These are phyloP conservation scores for Tuber indicum DNA, from an alignment of 495 filamentous ascomycete genomes.

Conservation along the genomic window DNA sequence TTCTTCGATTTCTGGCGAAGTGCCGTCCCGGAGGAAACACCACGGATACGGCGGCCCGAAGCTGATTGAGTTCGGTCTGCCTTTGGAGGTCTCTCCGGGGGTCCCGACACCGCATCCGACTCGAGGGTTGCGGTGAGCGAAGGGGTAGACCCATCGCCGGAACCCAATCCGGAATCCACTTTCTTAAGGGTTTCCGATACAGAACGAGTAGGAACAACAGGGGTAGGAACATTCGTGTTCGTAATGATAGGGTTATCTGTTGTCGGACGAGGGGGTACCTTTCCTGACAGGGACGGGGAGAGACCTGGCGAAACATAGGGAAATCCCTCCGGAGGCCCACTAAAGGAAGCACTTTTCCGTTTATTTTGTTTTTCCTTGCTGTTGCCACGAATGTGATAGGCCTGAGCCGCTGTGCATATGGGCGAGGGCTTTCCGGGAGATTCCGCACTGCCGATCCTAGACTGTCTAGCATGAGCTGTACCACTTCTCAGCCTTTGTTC, in stretches of 20 bases:
- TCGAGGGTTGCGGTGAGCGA: constrained; percentile 32
- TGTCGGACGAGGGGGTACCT: constrained; percentile 6
- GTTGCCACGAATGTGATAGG: constrained; percentile 35
- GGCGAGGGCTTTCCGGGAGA: constrained; percentile 28
- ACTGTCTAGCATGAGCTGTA: constrained; percentile 61
- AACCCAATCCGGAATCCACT: constrained; percentile 23
- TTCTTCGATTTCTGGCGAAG: constrained; percentile 74
- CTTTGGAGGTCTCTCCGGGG: constrained; percentile 44
- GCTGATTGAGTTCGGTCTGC: constrained; percentile 39
- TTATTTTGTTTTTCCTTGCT: constrained; percentile 38
- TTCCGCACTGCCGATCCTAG: constrained; percentile 64
- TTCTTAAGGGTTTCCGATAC: constrained; percentile 28
- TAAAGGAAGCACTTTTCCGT: constrained; percentile 32
- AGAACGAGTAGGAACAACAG: constrained; percentile 25
- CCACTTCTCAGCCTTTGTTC: constrained; percentile 58
- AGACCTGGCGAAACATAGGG: constrained; percentile 27
- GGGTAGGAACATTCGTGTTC: constrained; percentile 26
- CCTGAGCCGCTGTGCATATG: constrained; percentile 35
- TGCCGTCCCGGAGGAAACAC: constrained; percentile 34
- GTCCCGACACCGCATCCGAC: constrained; percentile 22
- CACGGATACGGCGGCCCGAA: constrained; percentile 31
- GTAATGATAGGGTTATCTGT: constrained; percentile 34
- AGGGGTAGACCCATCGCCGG: constrained; percentile 34
- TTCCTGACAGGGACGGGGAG: constrained; percentile 21
- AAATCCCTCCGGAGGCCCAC: constrained; percentile 28